Conservation (phyloP, 345 rosid genomes). For the Gossypium stocksii region DNA sequence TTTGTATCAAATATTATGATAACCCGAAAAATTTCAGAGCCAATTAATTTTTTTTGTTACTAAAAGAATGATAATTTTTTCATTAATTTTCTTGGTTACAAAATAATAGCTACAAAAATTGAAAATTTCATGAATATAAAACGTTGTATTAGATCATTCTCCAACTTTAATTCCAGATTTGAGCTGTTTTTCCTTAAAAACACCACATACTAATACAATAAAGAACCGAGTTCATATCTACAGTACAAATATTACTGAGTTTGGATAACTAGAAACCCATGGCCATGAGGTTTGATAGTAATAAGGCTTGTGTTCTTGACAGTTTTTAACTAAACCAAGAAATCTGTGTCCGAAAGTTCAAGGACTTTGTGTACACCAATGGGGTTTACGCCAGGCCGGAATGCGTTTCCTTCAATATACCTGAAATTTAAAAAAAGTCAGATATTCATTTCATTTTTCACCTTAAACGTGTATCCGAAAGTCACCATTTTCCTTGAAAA, state of each 20-base stretch:
- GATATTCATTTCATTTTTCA: not conserved
- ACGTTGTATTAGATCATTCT: not conserved
- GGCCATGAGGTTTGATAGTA: not conserved
- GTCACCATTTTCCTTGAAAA: not conserved
- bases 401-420: slow-evolving; percentile 84
- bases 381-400: slow-evolving; percentile 82
- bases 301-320: not conserved
- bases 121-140: not conserved
- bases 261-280: not conserved
- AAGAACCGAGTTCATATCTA: not conserved
- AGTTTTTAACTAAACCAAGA: slow-evolving; percentile 33
- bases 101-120: not conserved
- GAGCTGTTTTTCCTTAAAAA: not conserved
- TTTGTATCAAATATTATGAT: no score
- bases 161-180: not conserved
- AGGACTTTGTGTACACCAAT: slow-evolving; percentile 78
- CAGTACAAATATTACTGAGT: not conserved
- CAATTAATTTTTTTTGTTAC: not conserved
- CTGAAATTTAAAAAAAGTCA: slow-evolving; percentile 25
- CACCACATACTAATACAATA: not conserved
- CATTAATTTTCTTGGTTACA: not conserved
- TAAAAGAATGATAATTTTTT: not conserved
- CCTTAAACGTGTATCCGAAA: not conserved
- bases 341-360: slow-evolving; percentile 84
- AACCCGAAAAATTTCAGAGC: not conserved